phyloP scores from a whole-genome alignment of 2,329 filamentous ascomycete species.

The Fusarium decemcellulare region DNA sequence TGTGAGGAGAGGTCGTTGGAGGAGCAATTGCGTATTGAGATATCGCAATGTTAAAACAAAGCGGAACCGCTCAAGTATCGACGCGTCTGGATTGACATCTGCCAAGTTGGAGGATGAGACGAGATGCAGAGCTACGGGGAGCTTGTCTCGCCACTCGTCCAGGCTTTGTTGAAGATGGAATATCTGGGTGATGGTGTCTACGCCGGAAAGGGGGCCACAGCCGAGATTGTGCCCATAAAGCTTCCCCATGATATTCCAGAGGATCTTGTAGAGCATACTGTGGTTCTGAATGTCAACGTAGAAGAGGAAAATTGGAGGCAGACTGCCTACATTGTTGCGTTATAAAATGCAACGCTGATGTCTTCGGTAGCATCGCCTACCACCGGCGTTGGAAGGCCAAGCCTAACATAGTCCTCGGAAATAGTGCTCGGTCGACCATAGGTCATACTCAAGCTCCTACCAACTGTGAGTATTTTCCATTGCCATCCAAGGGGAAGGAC shows the following conservation, averaged over 20 bases:
- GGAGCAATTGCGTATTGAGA: constrained; percentile 51
- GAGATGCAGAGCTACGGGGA: background rate
- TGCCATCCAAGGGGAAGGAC: background rate
- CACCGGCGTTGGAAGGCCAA: constrained; percentile 12
- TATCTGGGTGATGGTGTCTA: constrained; percentile 14
- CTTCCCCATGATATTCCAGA: constrained; percentile 21
- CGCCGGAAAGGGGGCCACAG: constrained; percentile 16
- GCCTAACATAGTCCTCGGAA: constrained; percentile 32
- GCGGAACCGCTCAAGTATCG: constrained; percentile 50
- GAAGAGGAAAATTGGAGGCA: rapidly evolving
- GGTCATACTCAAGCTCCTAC: constrained; percentile 31
- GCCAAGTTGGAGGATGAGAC: background rate
- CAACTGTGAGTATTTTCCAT: too few relatives aligned
- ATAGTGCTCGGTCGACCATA: constrained; percentile 33
- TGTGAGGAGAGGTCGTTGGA: constrained; percentile 45
- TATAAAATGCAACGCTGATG: constrained; percentile 32
- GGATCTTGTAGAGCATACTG: constrained; percentile 24
- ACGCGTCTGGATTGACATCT: constrained; percentile 13
- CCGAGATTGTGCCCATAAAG: constrained; percentile 35
- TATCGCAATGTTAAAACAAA: constrained; percentile 56
- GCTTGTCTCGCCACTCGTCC: constrained; percentile 23
- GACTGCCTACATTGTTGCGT: constrained; percentile 18
- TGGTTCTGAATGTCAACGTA: background rate
- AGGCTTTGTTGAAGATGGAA: constrained; percentile 35
- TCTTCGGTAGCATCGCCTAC: background rate